Percentiles rank a stretch among this genome's conserved stretches.
These are phyloP conservation scores for Hypoxylon fragiforme DNA, from an alignment of 495 filamentous ascomycete species.

Conservation along the genomic window DNA sequence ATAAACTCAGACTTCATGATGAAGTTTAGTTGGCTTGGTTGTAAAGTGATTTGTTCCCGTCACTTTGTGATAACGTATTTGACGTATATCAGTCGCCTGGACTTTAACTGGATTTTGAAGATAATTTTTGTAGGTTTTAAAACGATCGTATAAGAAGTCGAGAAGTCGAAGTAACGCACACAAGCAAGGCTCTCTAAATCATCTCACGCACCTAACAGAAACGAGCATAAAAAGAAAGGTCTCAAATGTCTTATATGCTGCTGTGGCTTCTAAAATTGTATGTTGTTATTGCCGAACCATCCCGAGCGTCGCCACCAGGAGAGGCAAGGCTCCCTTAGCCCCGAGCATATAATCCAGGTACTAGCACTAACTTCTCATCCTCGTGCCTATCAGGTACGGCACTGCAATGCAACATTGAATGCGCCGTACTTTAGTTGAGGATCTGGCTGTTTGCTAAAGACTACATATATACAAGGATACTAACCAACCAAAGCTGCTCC, in stretches of 20 bases:
- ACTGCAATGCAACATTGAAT: too few relatives aligned
- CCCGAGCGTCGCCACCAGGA: slow-evolving; percentile 16
- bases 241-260: slow-evolving; percentile 6
- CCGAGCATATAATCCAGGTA: slow-evolving; percentile 9
- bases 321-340: slow-evolving; percentile 16
- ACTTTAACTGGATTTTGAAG: not conserved
- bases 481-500: too few relatives aligned
- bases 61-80: too few relatives aligned
- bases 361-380: too few relatives aligned
- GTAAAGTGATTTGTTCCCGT: too few relatives aligned
- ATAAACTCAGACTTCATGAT: slow-evolving; percentile 29
- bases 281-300: slow-evolving; percentile 19
- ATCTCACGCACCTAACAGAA: not conserved
- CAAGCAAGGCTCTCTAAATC: too few relatives aligned
- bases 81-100: too few relatives aligned
- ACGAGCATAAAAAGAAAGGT: not conserved
- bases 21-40: not conserved
- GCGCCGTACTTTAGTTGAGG: too few relatives aligned
- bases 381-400: too few relatives aligned
- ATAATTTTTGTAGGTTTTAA: not conserved
- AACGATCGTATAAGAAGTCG: not conserved
- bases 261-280: slow-evolving; percentile 15
- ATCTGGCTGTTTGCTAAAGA: too few relatives aligned
- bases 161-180: not conserved
- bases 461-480: too few relatives aligned